These are phyloP conservation scores for Insectozyma bohioensis DNA, from an alignment of 1,139 yeast genomes.

Conservation along the genomic window DNA sequence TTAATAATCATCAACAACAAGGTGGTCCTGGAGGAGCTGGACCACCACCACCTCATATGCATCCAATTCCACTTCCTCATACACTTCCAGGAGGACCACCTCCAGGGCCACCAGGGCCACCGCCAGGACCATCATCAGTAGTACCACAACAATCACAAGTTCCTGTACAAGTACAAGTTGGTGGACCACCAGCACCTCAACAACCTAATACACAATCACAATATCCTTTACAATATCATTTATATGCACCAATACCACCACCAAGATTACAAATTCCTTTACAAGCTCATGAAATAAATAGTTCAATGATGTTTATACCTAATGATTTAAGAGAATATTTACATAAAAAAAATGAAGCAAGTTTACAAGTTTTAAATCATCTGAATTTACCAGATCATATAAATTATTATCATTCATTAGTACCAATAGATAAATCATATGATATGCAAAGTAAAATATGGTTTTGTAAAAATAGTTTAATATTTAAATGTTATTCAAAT, in stretches of 20 bases:
- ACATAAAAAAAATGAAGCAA: slow-evolving; percentile 76
- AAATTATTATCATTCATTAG: slow-evolving; percentile 81
- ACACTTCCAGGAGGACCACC: neutral
- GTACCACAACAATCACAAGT: slow-evolving; percentile 7
- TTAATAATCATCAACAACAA: slow-evolving; percentile 7
- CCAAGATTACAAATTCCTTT: slow-evolving; percentile 63
- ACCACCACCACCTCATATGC: slow-evolving; percentile 2
- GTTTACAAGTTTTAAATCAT: slow-evolving; percentile 63
- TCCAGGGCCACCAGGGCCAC: slow-evolving; percentile 1
- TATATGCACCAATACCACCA: slow-evolving; percentile 89
- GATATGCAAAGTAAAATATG: slow-evolving; percentile 48
- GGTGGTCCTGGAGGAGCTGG: slow-evolving; percentile 1
- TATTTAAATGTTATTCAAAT: slow-evolving; percentile 81
- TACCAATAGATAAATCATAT: slow-evolving; percentile 70
- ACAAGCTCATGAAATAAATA: slow-evolving; percentile 68
- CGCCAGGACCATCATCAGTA: slow-evolving; percentile 1
- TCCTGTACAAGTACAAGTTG: slow-evolving; percentile 1
- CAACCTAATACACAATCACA: slow-evolving; percentile 6
- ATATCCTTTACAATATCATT: slow-evolving; percentile 79
- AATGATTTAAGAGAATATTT: slow-evolving; percentile 70
- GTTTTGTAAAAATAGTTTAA: slow-evolving; percentile 61
- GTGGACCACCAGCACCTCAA: slow-evolving; percentile 9
- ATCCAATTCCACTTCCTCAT: slow-evolving; percentile 2
- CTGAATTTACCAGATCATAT: slow-evolving; percentile 72
- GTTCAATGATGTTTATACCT: slow-evolving; percentile 69